phyloP scores from a whole-genome alignment of 306 rosid genomes.

The Vicia villosa region DNA sequence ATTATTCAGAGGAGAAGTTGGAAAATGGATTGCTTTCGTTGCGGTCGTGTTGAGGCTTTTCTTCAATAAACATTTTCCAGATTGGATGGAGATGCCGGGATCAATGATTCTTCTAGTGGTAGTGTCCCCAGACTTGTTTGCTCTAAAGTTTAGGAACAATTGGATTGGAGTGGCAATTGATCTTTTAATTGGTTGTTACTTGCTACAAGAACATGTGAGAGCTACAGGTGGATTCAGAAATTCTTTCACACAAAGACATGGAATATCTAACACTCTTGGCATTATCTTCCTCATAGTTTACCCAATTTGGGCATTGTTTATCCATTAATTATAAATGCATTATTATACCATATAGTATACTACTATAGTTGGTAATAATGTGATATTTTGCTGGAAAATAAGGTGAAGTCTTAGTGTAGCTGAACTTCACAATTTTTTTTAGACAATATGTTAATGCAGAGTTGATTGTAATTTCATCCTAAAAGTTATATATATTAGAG shows the following conservation, averaged over 20 bases:
- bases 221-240: constrained; percentile 91
- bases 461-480: not conserved
- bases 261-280: constrained; percentile 84
- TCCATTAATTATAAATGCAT: constrained; percentile 47
- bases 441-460: not conserved
- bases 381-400: not conserved
- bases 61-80: constrained; percentile 89
- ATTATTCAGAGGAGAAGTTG: constrained; percentile 66
- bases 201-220: constrained; percentile 85
- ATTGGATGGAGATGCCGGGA: constrained; percentile 83
- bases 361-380: not conserved
- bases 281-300: constrained; percentile 69
- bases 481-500: not conserved
- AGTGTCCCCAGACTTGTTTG: constrained; percentile 72
- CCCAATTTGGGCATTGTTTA: constrained; percentile 66
- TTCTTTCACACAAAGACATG: constrained; percentile 78
- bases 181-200: constrained; percentile 74
- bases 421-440: not conserved
- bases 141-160: constrained; percentile 55
- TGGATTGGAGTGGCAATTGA: constrained; percentile 65
- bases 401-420: not conserved
- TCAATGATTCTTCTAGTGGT: constrained; percentile 79
- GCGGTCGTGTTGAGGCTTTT: constrained; percentile 84
- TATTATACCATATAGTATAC: constrained; percentile 9
- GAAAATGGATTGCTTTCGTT: constrained; percentile 78